Evolutionary conservation across 2,329 filamentous ascomycete genomes (phyloP), one percentile per base, ranked within the genome.

Genomic region (Pseudogymnoascus sp.): DNA sequence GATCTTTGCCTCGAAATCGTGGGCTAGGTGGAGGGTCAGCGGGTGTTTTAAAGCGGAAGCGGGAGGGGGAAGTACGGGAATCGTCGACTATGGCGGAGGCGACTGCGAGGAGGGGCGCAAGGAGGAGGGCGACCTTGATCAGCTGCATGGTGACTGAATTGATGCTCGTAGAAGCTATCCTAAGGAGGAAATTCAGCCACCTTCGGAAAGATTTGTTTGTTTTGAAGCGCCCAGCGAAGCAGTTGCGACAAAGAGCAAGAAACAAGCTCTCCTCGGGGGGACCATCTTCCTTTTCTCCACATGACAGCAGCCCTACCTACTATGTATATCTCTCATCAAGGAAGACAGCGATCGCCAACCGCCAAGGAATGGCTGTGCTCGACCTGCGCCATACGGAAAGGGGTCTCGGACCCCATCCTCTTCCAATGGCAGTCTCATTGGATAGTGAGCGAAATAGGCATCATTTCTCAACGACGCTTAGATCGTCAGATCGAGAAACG

Each of bases 61-160:
- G 47, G 29, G 37, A 70, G 64, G 72, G 67, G 31, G 67, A 67
- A 14, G 67, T 67, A 64, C 72, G 71, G 40, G 69, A 69, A 39
- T 66, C 65, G 51, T 67, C 67, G 62, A 68, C 64, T 47, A 65
- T 66, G 18, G 68, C 65, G 26, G 70, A 29, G 60, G 63, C 68
- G 39, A 67, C 68, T 54, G 68, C 31, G 39, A 57, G 11, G 51
- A 57, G 51, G 26, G 51, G 51, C 51, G 65, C 62, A 8, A 68
- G 47, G 37, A 70, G 51, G 57, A 63, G 31, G 45, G 65, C 61
- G 45, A 68, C 66, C 62, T 68, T 72, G 70, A 73, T 72, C 21
- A 57, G 10, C n/a, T 57, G 26, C 51, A 57, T 57, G 29, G 29
- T 57, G 29, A 57, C 51, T 18, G 29, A 18, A 57, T 18, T 31